Percentiles rank a stretch among this genome's conserved stretches.
Evolutionary conservation across 2,329 filamentous ascomycete genomes (phyloP).

Genomic region (Fusarium hainanense): DNA sequence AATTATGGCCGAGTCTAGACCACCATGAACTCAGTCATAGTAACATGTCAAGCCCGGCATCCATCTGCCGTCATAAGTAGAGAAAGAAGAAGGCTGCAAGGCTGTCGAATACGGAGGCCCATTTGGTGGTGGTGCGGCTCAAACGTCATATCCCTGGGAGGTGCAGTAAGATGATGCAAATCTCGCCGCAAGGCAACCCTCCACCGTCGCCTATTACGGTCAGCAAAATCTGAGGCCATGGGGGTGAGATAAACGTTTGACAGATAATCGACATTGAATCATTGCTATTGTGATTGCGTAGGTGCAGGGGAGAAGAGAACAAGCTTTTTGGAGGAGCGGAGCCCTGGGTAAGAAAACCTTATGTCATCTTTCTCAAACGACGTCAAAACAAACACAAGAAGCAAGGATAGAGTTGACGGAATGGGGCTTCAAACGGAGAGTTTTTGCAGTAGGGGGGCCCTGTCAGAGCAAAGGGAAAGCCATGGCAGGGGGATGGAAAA

Average conservation of each 20-base stretch:
- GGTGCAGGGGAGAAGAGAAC: neutral
- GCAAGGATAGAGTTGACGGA: slow-evolving; percentile 16
- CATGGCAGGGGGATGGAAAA: neutral
- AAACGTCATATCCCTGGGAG: slow-evolving; percentile 39
- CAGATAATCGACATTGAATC: neutral
- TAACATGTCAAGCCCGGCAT: slow-evolving; percentile 6
- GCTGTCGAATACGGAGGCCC: slow-evolving; percentile 3
- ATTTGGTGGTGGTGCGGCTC: slow-evolving; percentile 28
- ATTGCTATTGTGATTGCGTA: slow-evolving; percentile 3
- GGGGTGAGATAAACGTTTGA: neutral
- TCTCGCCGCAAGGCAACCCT: slow-evolving; percentile 29
- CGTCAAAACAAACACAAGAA: slow-evolving; percentile 38
- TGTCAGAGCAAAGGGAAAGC: neutral
- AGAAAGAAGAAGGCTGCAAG: slow-evolving; percentile 13
- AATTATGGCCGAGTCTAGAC: slow-evolving; percentile 4
- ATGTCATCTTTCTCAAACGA: slow-evolving; percentile 31
- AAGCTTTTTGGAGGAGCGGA: neutral
- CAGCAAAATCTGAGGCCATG: neutral
- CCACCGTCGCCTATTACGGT: slow-evolving; percentile 9
- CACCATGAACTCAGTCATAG: neutral
- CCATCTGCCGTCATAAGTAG: slow-evolving; percentile 22
- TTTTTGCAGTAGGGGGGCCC: neutral
- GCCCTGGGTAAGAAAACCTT: neutral
- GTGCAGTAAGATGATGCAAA: slow-evolving; percentile 41
- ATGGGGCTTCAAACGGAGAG: neutral